These are phyloP conservation scores for Cladosporium oxysporum DNA, from an alignment of 2,329 filamentous ascomycete genomes.

Conservation along the genomic window DNA sequence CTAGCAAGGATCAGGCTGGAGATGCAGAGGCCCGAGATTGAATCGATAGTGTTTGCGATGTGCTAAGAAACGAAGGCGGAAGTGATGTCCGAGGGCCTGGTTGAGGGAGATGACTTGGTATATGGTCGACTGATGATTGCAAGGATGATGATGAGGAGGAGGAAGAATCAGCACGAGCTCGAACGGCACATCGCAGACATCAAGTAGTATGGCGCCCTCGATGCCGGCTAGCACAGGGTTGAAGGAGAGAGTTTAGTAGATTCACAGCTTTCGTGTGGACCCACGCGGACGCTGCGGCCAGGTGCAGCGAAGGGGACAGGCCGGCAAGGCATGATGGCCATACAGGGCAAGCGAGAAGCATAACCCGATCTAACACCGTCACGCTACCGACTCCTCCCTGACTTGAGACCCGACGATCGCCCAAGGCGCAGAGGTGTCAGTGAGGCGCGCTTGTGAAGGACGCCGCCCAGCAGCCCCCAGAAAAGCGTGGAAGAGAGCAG, in stretches of 20 bases:
- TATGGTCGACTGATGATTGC: neutral
- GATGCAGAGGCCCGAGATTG: constrained; percentile 7
- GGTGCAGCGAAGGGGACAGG: constrained; percentile 14
- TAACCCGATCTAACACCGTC: constrained; percentile 8
- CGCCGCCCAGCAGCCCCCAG: constrained; percentile 8
- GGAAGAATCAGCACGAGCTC: neutral
- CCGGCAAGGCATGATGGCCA: neutral
- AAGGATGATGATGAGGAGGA: neutral
- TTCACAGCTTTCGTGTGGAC: neutral
- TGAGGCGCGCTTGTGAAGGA: constrained; percentile 7
- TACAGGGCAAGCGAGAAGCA: constrained; percentile 10
- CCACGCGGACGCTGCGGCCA: constrained; percentile 9
- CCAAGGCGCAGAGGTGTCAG: constrained; percentile 8
- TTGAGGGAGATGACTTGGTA: neutral
- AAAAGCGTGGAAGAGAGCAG: constrained; percentile 5
- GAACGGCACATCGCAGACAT: neutral
- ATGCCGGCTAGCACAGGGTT: constrained; percentile 9
- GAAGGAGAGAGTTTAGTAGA: constrained; percentile 10
- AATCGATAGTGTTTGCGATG: constrained; percentile 1
- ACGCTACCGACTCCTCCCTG: neutral
- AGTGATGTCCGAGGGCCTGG: constrained; percentile 6
- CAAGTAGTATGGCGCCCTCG: constrained; percentile 8
- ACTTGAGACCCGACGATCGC: constrained; percentile 14
- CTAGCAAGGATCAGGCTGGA: constrained; percentile 7
- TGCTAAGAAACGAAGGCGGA: neutral